phyloP scores from a whole-genome alignment of 2,329 filamentous ascomycete species.

The Fusarium equiseti region DNA sequence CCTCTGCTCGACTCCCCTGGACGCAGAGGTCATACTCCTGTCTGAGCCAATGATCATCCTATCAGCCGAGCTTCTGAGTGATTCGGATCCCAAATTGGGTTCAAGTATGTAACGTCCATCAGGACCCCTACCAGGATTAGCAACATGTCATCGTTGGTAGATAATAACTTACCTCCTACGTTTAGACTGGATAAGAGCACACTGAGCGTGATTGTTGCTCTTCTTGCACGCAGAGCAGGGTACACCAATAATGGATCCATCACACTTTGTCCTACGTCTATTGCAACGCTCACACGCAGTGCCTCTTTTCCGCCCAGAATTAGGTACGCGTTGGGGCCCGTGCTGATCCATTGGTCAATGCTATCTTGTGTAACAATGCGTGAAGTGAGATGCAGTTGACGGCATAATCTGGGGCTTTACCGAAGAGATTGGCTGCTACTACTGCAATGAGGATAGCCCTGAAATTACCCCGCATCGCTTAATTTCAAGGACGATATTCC shows the following conservation, averaged over 20 bases:
- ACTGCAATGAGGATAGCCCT: neutral
- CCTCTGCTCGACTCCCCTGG: rapidly evolving
- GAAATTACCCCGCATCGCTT: neutral
- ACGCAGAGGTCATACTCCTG: rapidly evolving
- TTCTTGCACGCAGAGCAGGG: neutral
- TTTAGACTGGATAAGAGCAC: neutral
- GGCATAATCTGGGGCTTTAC: neutral
- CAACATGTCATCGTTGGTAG: rapidly evolving
- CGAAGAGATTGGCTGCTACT: rapidly evolving
- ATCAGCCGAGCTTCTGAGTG: rapidly evolving
- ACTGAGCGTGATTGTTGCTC: slow-evolving; percentile 4
- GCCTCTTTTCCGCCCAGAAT: neutral
- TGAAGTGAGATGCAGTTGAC: neutral
- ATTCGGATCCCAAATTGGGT: neutral
- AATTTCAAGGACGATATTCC: neutral
- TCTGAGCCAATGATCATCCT: neutral
- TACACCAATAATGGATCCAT: neutral
- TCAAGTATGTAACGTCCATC: slow-evolving; percentile 11
- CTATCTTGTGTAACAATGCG: neutral
- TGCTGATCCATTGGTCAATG: neutral
- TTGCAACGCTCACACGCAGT: slow-evolving; percentile 1
- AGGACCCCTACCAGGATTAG: rapidly evolving
- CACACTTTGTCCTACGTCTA: slow-evolving; percentile 9
- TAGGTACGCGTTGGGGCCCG: rapidly evolving
- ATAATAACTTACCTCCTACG: neutral